These are phyloP conservation scores for Blastobotrys ciferrii DNA, from an alignment of 1,139 yeast species.

Conservation along the genomic window DNA sequence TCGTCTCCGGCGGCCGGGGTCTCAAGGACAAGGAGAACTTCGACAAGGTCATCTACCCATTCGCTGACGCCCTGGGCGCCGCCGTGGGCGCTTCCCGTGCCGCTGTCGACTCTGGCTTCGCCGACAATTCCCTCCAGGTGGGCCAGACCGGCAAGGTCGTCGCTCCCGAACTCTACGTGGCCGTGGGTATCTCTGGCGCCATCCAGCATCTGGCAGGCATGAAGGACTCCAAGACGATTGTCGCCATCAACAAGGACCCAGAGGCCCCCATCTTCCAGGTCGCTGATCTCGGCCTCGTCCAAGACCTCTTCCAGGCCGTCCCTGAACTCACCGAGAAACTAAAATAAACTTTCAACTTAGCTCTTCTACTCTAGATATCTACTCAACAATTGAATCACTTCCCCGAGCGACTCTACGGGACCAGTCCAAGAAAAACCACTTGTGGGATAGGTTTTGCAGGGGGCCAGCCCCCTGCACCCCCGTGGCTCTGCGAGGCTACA, in stretches of 20 bases:
- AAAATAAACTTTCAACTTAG: conserved; percentile 9
- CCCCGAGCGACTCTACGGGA: too few species aligned
- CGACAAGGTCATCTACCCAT: conserved; percentile 71
- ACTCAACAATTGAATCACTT: too few species aligned
- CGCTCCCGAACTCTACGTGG: conserved; percentile 92
- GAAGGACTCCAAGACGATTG: conserved; percentile 93
- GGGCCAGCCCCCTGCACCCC: too few species aligned
- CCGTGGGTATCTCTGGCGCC: conserved; percentile 95
- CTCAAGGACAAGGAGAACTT: conserved; percentile 86
- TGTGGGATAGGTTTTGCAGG: too few species aligned
- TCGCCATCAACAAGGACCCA: conserved; percentile 89
- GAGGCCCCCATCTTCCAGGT: conserved; percentile 92
- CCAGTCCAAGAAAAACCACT: too few species aligned
- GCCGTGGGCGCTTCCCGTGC: conserved; percentile 98
- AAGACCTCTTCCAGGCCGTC: conserved; percentile 78
- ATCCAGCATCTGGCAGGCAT: conserved; percentile 98
- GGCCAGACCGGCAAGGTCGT: conserved; percentile 98
- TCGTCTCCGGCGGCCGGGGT: conserved; percentile 94
- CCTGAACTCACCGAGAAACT: conserved; percentile 85
- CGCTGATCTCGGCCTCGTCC: conserved; percentile 88
- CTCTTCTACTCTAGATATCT: not conserved
- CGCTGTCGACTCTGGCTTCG: conserved; percentile 93
- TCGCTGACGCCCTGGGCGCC: conserved; percentile 81
- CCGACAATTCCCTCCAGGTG: conserved; percentile 95
- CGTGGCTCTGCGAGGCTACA: too few species aligned